Base-by-base conservation (phyloP, 495 filamentous ascomycete species). In the Neurospora sp. region DNA sequence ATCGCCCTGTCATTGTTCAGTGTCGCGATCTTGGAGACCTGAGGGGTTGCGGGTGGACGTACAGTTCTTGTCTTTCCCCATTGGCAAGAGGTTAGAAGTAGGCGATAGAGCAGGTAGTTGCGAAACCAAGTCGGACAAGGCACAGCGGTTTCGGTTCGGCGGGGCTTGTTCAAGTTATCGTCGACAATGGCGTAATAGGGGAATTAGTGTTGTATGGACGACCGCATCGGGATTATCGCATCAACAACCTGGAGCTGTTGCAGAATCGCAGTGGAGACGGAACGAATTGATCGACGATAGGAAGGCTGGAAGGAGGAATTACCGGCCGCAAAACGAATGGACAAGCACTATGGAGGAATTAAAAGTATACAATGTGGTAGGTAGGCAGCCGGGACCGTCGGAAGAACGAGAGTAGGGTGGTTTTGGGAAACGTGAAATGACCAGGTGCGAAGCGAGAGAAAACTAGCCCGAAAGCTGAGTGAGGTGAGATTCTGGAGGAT, bases 1-100 rank as follows among this genome's bases (percentile, higher is more conserved):
- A 89, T 84, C 86, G 85, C 83, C 81, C 84, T 85, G 74, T 21
- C 62, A 74, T 37, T 76, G 59, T 70, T 79, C 72, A 73, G 73
- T 66, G 39, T 54, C 62, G 40, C 17, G 69, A 71, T 38, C 36
- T 39, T 38, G 54, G 40, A 24, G 48, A 71, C 73, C 72, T 70
- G 62, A 62, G 31, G 40, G 39, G n/a, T 71, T 31, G 59, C 31
- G 36, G 31, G 17, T 24, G 13, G 24, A 71, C 76, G 8, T 72
- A 78, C 76, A 75, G 39, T 78, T 77, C 71, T 72, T 72, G 31
- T 59, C 71, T 71, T 77, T 77, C 21, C 76, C 76, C 76, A 77
- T 77, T 21, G 43, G 21, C 31, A 72, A 69, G n/a, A 69, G 54
- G 28, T 34, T 34, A 66, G 13, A 31, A 62, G 54, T 31, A 31